Evolutionary conservation across 2,329 filamentous ascomycete species (phyloP), one percentile per base, ranked within the genome.

Genomic region (Claviceps purpurea): DNA sequence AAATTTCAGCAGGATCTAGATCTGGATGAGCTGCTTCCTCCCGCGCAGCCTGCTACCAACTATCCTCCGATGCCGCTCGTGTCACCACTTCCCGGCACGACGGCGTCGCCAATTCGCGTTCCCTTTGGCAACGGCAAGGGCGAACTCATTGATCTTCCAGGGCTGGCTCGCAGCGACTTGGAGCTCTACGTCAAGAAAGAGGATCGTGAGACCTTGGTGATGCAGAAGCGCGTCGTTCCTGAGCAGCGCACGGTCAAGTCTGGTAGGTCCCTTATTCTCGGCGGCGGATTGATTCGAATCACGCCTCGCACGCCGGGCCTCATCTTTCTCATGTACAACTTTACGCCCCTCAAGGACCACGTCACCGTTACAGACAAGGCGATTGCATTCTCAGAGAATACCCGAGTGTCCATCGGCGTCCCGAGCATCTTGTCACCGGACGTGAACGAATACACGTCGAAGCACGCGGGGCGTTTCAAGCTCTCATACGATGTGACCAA

Each of bases 61-160:
- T 97, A 84, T 60, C 91, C 91, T 5, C 73, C 81, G 16, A 90
- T 97, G 78, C 91, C 91, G 1, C 70, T 94, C 11, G 85, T 95
- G 1, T 95, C 89, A 0, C 78, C 87, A 4, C 75, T 96, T 2
- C 88, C 93, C 0, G 93, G 94, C 10, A 98, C 93, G 0, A 98
- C 93, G 1, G 93, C 90, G 2, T 95, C 89, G 0, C 93, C 93
- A 0, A 97, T 98, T 59, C 84, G 93, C 30, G 81, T 97, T 18
- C 89, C 89, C 0, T 98, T 93, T 63, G 90, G 90, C 46, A 81
- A 81, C 54, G 85, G 87, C 24, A 85, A 81, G 61, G 93, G 93
- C 52, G 94, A 98, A 66, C 75, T 98, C 38, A 88, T 98, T 60
- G 93, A 98, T 64, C 75, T 98, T 14, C 93, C 93, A 0, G 93